Percentiles rank a stretch among this genome's conserved stretches.
Conservation (phyloP, 495 filamentous ascomycete species). For the Penicilliopsis zonata region DNA sequence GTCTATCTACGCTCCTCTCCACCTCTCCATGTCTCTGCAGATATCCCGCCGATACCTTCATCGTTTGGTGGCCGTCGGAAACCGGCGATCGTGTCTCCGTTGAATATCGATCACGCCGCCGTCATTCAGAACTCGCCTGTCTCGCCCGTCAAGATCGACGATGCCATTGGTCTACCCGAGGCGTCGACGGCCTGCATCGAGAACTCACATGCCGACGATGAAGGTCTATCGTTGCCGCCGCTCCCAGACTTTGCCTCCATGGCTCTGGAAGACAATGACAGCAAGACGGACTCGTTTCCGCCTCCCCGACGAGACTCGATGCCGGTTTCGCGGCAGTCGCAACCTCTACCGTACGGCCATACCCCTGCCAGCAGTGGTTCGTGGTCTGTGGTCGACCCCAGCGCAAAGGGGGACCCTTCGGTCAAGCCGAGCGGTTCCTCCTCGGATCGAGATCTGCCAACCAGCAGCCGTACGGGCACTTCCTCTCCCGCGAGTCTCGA, state of each 20-base stretch:
- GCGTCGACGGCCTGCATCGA: conserved; percentile 23
- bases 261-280: conserved; percentile 28
- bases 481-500: conserved; percentile 31
- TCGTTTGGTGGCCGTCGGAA: conserved; percentile 18
- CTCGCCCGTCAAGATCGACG: conserved; percentile 30
- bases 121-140: conserved; percentile 23
- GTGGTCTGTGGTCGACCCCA: conserved; percentile 25
- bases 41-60: conserved; percentile 14
- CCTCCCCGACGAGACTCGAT: conserved; percentile 29
- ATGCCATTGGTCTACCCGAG: conserved; percentile 17
- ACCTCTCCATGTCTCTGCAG: conserved; percentile 12
- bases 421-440: conserved; percentile 16
- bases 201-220: conserved; percentile 12
- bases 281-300: conserved; percentile 23
- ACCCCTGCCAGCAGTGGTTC: conserved; percentile 28
- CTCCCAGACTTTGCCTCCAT: conserved; percentile 15
- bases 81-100: conserved; percentile 8
- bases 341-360: conserved; percentile 14
- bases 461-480: conserved; percentile 14
- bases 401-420: conserved; percentile 4
- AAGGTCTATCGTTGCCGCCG: conserved; percentile 12
- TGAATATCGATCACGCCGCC: conserved; percentile 8
- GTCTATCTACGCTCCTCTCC: conserved; percentile 31
- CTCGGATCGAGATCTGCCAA: conserved; percentile 12
- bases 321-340: conserved; percentile 7